Percentiles rank a stretch among this genome's conserved stretches.
Evolutionary conservation across 2,329 filamentous ascomycete species (phyloP).

Genomic region (Colletotrichum sp.): DNA sequence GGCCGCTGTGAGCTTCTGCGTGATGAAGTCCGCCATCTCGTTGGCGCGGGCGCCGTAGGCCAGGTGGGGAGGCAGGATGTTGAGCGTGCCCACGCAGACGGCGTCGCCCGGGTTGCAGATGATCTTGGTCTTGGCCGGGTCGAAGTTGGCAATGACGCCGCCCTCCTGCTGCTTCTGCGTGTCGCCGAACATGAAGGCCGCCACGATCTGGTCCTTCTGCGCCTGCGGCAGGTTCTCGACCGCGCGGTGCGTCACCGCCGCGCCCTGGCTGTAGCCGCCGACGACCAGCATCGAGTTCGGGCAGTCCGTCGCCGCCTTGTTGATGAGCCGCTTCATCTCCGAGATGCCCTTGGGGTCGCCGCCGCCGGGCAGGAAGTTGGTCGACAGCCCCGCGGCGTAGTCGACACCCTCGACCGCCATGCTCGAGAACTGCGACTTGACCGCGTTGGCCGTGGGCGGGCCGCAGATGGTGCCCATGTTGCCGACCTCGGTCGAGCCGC

Average conservation of each 20-base stretch:
- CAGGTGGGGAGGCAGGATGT: constrained; percentile 38
- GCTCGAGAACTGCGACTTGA: constrained; percentile 24
- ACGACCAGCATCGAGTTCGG: constrained; percentile 39
- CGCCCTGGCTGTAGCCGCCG: constrained; percentile 44
- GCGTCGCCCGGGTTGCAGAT: constrained; percentile 45
- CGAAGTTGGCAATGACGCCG: constrained; percentile 38
- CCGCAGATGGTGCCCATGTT: constrained; percentile 26
- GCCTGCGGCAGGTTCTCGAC: constrained; percentile 27
- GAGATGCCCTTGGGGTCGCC: constrained; percentile 33
- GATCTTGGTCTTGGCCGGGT: constrained; percentile 38
- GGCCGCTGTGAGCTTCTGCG: constrained; percentile 11
- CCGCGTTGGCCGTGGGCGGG: constrained; percentile 22
- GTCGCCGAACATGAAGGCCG: constrained; percentile 31
- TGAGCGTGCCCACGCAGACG: constrained; percentile 39
- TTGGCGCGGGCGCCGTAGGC: constrained; percentile 38
- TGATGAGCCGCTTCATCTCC: constrained; percentile 37
- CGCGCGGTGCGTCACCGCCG: constrained; percentile 30
- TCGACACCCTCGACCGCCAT: constrained; percentile 32
- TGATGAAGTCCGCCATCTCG: constrained; percentile 34
- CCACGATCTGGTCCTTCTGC: constrained; percentile 26
- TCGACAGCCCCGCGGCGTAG: constrained; percentile 36
- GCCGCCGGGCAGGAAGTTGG: constrained; percentile 35
- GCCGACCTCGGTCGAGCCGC: constrained; percentile 24
- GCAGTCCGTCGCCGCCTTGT: constrained; percentile 38
- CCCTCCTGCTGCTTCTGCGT: constrained; percentile 34